Evolutionary conservation across 768 basidiomycete species (phyloP), one percentile per base, ranked within the genome.

Genomic region (Macrocybe gigantea): DNA sequence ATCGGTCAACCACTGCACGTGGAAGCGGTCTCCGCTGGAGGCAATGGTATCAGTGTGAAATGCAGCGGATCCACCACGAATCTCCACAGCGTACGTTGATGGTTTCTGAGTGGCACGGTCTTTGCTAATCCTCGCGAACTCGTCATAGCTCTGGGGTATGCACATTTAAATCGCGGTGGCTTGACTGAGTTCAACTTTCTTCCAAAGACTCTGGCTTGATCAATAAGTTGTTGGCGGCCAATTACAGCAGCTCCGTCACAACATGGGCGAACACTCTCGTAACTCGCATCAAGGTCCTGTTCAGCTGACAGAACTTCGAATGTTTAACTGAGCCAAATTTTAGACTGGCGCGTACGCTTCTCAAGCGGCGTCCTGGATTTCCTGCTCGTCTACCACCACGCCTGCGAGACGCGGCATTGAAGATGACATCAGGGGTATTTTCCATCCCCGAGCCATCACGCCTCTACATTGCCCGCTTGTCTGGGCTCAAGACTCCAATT

Each of bases 1-100:
- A 71, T 77, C 48, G 69, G 72, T 13, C 77, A 77, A 51, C 74
- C 75, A 5, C 65, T 78, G 30, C 75, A 77, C 48, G 69, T 70
- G 41, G 72, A 78, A 64, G 72, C 68, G 13, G 47, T 63, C 33
- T 65, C 60, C 49, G 56, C 66, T 2, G 74, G 74, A n/a, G 74
- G 75, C 12, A 77, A 76, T 52, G 59, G 61, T 14, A 74, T 78
- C 33, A 53, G 45, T 36, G 70, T 64, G 11, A 67, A 49, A 34
- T 77, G 74, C 54, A 60, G 53, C 41, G 72, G 73, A 9, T 49
- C 59, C 5, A 63, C 53, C 5, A 73, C 68, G 12, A 75, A 78
- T 53, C 56, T 77, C 36, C 77, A 76, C 50, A 56, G 74, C 6
- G 70, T 72, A 50, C 48, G 62, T 53, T 13, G 10, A 15, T 38